These are phyloP conservation scores for Aethionema arabicum DNA, from an alignment of 345 rosid species.

Conservation along the genomic window DNA sequence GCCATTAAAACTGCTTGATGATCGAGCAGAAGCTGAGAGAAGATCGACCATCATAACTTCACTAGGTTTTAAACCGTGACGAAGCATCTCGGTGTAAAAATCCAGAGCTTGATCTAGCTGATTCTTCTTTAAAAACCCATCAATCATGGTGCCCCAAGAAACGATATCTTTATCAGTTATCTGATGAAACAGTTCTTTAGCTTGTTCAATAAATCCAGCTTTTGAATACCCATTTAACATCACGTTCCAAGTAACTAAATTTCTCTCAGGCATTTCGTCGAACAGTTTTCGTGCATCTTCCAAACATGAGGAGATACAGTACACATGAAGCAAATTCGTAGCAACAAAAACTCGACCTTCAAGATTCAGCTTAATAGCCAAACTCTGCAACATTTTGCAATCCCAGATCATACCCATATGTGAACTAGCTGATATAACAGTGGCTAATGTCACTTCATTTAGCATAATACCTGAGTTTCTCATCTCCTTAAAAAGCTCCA, in stretches of 20 bases:
- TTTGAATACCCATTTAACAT: slow-evolving; percentile 84
- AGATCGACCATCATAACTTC: slow-evolving; percentile 74
- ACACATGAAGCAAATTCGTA: slow-evolving; percentile 69
- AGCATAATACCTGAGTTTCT: slow-evolving; percentile 45
- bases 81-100: slow-evolving; percentile 52
- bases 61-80: slow-evolving; percentile 47
- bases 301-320: slow-evolving; percentile 55
- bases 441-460: slow-evolving; percentile 59
- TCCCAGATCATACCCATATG: slow-evolving; percentile 52
- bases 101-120: slow-evolving; percentile 56
- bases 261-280: slow-evolving; percentile 63
- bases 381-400: slow-evolving; percentile 63
- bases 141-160: slow-evolving; percentile 75
- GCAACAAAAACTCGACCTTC: slow-evolving; percentile 52
- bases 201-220: slow-evolving; percentile 58
- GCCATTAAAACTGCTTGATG: slow-evolving; percentile 43
- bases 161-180: slow-evolving; percentile 65
- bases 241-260: slow-evolving; percentile 77
- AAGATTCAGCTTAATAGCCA: slow-evolving; percentile 51
- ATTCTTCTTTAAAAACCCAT: slow-evolving; percentile 54
- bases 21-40: slow-evolving; percentile 66
- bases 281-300: slow-evolving; percentile 59
- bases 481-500: slow-evolving; percentile 62
- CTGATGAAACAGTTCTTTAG: slow-evolving; percentile 56
- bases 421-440: slow-evolving; percentile 54